Evolutionary conservation across 306 rosid species (phyloP).

Genomic region (Potentilla sterilis): DNA sequence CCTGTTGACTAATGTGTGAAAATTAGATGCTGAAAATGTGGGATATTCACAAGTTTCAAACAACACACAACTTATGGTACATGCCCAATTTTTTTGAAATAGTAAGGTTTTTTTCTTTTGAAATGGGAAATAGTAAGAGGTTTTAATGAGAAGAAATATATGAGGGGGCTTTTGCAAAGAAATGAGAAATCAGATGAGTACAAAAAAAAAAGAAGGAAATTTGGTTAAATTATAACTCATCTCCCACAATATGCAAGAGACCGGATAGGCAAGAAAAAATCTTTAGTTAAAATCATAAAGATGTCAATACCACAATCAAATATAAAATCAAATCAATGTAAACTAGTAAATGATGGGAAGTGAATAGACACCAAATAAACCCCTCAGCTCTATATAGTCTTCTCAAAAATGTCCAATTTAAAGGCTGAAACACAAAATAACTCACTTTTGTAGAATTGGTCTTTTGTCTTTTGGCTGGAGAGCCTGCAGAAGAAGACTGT

Average conservation of each 20-base stretch:
- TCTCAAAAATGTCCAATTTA: conserved; percentile 17
- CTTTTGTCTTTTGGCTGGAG: conserved; percentile 69
- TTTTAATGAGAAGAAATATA: background rate
- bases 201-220: background rate
- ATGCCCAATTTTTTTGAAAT: background rate
- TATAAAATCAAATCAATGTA: background rate
- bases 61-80: background rate
- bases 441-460: conserved; percentile 45
- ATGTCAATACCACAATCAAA: background rate
- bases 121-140: background rate
- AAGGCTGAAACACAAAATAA: conserved; percentile 16
- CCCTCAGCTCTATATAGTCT: conserved; percentile 11
- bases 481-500: conserved; percentile 34
- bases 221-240: background rate
- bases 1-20: background rate
- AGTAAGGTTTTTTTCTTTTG: background rate
- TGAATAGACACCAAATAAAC: background rate
- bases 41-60: background rate
- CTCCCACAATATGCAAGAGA: background rate
- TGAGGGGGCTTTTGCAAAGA: background rate
- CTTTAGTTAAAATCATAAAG: background rate
- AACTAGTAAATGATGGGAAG: background rate
- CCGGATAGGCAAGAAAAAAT: background rate
- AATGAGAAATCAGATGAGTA: background rate
- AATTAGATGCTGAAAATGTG: background rate